Evolutionary conservation across 2,329 filamentous ascomycete genomes (phyloP).

Genomic region (Thelonectria olida): DNA sequence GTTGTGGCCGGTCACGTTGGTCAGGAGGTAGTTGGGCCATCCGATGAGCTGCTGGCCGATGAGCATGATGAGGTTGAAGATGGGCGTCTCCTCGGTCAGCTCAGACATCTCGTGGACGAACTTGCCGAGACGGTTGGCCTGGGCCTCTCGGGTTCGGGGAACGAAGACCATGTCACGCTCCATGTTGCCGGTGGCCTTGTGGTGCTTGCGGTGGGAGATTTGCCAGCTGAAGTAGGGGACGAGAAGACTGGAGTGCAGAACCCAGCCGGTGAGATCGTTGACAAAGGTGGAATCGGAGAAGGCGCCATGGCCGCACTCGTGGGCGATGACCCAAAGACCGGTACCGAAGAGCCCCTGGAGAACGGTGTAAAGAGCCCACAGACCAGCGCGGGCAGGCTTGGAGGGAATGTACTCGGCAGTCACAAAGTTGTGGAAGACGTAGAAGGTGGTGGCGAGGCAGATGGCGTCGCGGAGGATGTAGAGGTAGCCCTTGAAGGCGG

Average conservation of each 20-base stretch:
- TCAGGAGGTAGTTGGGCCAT: conserved; percentile 91
- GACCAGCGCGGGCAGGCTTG: conserved; percentile 69
- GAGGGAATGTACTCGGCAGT: conserved; percentile 85
- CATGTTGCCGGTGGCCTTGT: conserved; percentile 98
- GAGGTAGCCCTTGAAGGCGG: conserved; percentile 74
- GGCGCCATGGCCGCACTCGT: conserved; percentile 97
- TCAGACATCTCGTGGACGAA: conserved; percentile 85
- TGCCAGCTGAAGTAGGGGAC: conserved; percentile 99
- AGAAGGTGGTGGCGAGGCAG: conserved; percentile 80
- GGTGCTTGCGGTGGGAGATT: conserved; percentile 98
- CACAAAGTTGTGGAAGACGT: conserved; percentile 87
- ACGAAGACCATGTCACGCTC: conserved; percentile 99
- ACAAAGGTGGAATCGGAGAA: conserved; percentile 92
- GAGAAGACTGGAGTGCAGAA: conserved; percentile 86
- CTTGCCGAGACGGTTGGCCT: conserved; percentile 78
- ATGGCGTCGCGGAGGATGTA: conserved; percentile 88
- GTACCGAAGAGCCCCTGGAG: conserved; percentile 93
- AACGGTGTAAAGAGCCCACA: conserved; percentile 75
- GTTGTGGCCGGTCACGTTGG: conserved; percentile 97
- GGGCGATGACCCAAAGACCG: conserved; percentile 94
- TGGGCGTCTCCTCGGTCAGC: conserved; percentile 93
- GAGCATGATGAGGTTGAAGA: conserved; percentile 78
- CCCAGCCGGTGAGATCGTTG: conserved; percentile 93
- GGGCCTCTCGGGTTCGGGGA: conserved; percentile 88
- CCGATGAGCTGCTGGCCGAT: conserved; percentile 88